These are phyloP conservation scores for Leccinum fuscescens DNA, from an alignment of 1,284 basidiomycete species.

Conservation along the genomic window DNA sequence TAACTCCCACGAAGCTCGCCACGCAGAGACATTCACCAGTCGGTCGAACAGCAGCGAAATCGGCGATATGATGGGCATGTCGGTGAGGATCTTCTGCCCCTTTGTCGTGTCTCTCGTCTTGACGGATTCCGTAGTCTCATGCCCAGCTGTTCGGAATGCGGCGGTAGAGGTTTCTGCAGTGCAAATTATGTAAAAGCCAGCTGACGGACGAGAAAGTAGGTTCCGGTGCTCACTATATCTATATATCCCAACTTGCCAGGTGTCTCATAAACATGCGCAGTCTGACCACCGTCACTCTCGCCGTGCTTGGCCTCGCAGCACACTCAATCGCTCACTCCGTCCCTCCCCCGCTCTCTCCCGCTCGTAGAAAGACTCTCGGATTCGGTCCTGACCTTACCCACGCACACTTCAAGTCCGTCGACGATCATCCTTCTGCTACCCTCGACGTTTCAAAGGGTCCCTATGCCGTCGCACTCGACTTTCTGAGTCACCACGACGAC, in stretches of 20 bases:
- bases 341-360: conserved; percentile 14
- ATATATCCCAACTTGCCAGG: not conserved
- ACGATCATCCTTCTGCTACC: conserved; percentile 35
- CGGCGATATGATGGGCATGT: too few species aligned
- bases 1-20: too few species aligned
- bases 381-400: conserved; percentile 78
- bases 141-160: too few species aligned
- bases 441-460: conserved; percentile 44
- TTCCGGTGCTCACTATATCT: too few species aligned
- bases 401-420: conserved; percentile 58
- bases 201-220: too few species aligned
- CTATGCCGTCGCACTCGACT: conserved; percentile 57
- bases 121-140: too few species aligned
- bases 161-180: too few species aligned
- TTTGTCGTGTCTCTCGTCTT: too few species aligned
- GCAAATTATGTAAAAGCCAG: too few species aligned
- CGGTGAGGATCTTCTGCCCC: too few species aligned
- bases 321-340: conserved; percentile 30
- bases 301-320: conserved; percentile 37
- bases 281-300: conserved; percentile 34
- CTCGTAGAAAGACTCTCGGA: conserved; percentile 69
- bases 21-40: too few species aligned
- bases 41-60: too few species aligned
- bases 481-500: conserved; percentile 42
- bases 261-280: conserved; percentile 31